phyloP scores from a whole-genome alignment of 2,329 filamentous ascomycete genomes.

The Exophiala dermatitidis region DNA sequence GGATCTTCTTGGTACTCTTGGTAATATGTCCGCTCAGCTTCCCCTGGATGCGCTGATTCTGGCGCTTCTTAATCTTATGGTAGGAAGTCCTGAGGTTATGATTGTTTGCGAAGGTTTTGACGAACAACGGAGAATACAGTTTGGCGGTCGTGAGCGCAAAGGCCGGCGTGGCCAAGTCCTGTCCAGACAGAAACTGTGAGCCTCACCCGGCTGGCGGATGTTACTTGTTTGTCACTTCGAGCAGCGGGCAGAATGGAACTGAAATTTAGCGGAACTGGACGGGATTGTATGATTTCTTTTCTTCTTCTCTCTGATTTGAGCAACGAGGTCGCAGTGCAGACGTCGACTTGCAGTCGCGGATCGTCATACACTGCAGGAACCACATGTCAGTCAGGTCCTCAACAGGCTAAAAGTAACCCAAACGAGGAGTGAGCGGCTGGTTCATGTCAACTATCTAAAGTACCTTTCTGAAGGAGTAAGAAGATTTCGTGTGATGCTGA shows the following conservation, averaged over 20 bases:
- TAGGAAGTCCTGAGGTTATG: slow-evolving; percentile 40
- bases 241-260: background rate
- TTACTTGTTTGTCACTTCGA: slow-evolving; percentile 1
- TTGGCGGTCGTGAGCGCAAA: slow-evolving; percentile 44
- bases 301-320: slow-evolving; percentile 7
- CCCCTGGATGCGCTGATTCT: slow-evolving; percentile 30
- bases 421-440: slow-evolving; percentile 13
- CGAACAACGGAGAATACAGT: slow-evolving; percentile 65
- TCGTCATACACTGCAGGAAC: slow-evolving; percentile 22
- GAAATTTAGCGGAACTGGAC: background rate
- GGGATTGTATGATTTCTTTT: background rate
- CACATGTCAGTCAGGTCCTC: slow-evolving; percentile 26
- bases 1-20: slow-evolving; percentile 15
- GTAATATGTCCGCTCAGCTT: slow-evolving; percentile 27
- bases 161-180: slow-evolving; percentile 9
- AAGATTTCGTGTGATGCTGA: slow-evolving; percentile 14
- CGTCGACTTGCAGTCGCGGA: slow-evolving; percentile 18
- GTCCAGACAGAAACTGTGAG: slow-evolving; percentile 8
- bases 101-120: slow-evolving; percentile 49
- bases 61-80: slow-evolving; percentile 41
- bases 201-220: slow-evolving; percentile 1
- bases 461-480: slow-evolving; percentile 15
- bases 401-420: slow-evolving; percentile 26
- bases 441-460: slow-evolving; percentile 18
- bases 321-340: slow-evolving; percentile 18